Conservation (phyloP, 2,329 filamentous ascomycete species). For the Apiospora saccharicola region DNA sequence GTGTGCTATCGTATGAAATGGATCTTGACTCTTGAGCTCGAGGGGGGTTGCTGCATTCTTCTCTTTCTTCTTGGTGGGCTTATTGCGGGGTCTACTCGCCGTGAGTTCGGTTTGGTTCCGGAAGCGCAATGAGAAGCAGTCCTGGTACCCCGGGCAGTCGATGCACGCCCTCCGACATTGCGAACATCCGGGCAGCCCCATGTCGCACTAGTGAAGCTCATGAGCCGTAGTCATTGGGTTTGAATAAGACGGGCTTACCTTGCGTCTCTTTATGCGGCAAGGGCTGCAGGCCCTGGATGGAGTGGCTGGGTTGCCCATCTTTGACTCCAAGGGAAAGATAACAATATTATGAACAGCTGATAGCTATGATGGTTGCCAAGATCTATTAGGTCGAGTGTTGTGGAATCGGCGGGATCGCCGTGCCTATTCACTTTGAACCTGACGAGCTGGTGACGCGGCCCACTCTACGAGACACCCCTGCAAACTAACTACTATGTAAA, state of each 20-base stretch:
- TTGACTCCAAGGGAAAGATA: neutral
- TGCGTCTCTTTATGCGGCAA: neutral
- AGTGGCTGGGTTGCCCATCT: neutral
- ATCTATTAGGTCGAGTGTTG: neutral
- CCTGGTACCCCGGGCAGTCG: neutral
- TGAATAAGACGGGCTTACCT: neutral
- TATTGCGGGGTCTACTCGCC: neutral
- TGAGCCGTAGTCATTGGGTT: neutral
- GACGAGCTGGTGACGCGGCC: neutral
- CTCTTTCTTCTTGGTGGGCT: neutral
- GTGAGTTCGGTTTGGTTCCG: neutral
- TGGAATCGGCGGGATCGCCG: neutral
- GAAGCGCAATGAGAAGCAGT: neutral
- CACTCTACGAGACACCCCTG: neutral
- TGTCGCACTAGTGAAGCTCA: neutral
- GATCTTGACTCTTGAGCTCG: neutral
- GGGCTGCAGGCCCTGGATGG: neutral
- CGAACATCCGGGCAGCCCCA: neutral
- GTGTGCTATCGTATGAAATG: neutral
- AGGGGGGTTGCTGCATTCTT: neutral
- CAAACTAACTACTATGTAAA: neutral
- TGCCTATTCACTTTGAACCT: neutral
- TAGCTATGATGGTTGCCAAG: no score
- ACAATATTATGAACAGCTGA: no score
- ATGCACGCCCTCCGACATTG: neutral